Base-by-base conservation (phyloP, 768 basidiomycete genomes). In the Trametopsis cervina region DNA sequence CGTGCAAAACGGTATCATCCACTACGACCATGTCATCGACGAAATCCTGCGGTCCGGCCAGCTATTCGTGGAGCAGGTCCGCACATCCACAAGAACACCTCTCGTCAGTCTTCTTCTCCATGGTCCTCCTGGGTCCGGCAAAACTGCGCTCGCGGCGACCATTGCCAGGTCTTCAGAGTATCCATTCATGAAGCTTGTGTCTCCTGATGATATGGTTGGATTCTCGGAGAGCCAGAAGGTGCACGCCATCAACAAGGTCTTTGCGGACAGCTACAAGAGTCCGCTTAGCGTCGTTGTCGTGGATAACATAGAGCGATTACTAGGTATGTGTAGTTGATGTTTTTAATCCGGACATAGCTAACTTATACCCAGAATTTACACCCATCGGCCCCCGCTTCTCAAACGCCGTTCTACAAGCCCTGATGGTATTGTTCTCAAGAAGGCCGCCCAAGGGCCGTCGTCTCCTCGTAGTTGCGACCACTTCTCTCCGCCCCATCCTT, bases 341-440 rank as follows among this genome's bases (percentile, higher is more conserved):
- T 11, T 18, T 7, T 17, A 13, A 33, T n/a, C 11, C 15, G 17
- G 21, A 10, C 25, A 24, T 17, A 18, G 18, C 25, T 29, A 27
- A 20, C 33, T 38, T 46, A 18, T 24, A 24, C n/a, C n/a, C 51
- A 93, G 95, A 98, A 55, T 99, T 92, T 88, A 93, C 91, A 4
- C 91, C 94, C 3, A 85, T 99, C 68, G 95, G 95, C 2, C 89
- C 86, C n/a, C 76, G 93, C 41, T 99, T 97, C 69, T 97, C 95
- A 1, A 98, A 98, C 63, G 73, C 83, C 6, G 90, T 97, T 4
- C 72, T 99, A 20, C 96, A 98, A 64, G 75, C 94, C 0, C 68
- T 99, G 15, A 70, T 96, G 43, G 94, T 98, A 0, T 71, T 99
- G 21, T 81, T 97, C 52, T 81, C 80, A 39, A 84, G 89, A 53